Evolutionary conservation across 495 filamentous ascomycete species (phyloP).

Genomic region (Acidomyces sp.): DNA sequence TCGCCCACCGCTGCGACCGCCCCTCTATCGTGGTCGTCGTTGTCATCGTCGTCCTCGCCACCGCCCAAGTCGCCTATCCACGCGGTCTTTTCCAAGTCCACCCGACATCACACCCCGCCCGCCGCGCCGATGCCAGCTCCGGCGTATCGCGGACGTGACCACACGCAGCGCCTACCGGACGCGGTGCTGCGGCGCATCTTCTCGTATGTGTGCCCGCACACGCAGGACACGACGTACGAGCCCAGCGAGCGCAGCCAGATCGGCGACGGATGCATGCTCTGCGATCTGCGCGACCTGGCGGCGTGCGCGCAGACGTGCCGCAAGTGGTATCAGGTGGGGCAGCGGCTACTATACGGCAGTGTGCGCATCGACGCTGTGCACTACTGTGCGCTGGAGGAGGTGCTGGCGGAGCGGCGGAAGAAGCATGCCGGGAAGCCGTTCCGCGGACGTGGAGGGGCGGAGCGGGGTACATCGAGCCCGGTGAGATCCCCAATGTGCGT

Average conservation of each 20-base stretch:
- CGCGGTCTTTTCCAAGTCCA: too few relatives aligned
- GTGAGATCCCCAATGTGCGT: constrained; percentile 64
- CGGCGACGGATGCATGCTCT: constrained; percentile 85
- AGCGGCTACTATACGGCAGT: constrained; percentile 63
- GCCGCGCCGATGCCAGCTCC: too few relatives aligned
- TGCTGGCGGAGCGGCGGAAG: constrained; percentile 56
- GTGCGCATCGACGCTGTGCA: constrained; percentile 90
- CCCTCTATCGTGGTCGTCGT: too few relatives aligned
- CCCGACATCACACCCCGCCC: constrained; percentile 4
- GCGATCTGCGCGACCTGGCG: constrained; percentile 83
- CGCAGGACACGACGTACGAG: constrained; percentile 59
- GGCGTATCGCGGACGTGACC: constrained; percentile 28
- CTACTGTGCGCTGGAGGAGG: constrained; percentile 77
- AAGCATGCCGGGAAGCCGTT: constrained; percentile 16
- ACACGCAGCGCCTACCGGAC: constrained; percentile 43
- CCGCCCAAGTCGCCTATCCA: too few relatives aligned
- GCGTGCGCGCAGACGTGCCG: constrained; percentile 60
- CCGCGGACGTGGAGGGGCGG: constrained; percentile 60
- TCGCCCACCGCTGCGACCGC: constrained; percentile 15
- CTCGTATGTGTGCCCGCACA: constrained; percentile 70
- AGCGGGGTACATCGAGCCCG: too few relatives aligned
- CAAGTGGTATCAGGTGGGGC: constrained; percentile 49
- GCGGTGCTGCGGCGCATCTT: constrained; percentile 63
- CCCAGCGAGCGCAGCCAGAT: constrained; percentile 70
- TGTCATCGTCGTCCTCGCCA: too few relatives aligned